Evolutionary conservation across 2,329 filamentous ascomycete species (phyloP), one percentile per base, ranked within the genome.

Genomic region (Monosporascus sp.): DNA sequence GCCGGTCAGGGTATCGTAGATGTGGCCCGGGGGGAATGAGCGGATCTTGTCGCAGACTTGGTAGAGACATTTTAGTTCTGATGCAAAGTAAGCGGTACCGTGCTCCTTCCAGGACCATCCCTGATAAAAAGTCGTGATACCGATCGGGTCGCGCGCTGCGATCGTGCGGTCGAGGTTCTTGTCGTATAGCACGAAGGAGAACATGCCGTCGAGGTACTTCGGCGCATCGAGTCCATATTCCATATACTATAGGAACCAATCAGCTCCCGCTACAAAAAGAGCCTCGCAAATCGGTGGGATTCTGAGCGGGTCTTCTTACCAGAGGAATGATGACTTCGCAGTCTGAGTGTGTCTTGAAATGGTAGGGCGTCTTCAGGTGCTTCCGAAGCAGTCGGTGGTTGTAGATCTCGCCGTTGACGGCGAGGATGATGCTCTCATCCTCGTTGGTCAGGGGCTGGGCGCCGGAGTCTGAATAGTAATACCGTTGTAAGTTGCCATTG

Each of bases 331-430:
- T 96, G 69, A 99, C 93, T 75, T 99, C 94, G 75, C 94, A 99
- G 70, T 99, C 94, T 38, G 93, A 97, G 69, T 94, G 88, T 60
- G 94, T 99, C 85, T 97, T 97, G 85, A 97, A 99, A 73, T 92
- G 87, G 75, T 97, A 97, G 38, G 85, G 82, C 55, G 79, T 84
- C 75, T 90, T 90, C 65, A 97, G 78, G 64, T 79, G 79, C 77
- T 97, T 97, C 70, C 94, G 88, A 67, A 99, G 81, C 67, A 96
- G 83, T 70, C 93, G 89, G 77, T 99, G 94, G 85, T 99, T 99
- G 82, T 99, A 99, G 71, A 99, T 99, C 73, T 99, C 94, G 75
- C 94, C 94, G 74, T 99, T 99, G 83, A 97, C 94, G 60, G 94
- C 93, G 56, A 99, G 84, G 59, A 93, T 86, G 65, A 99, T 87